phyloP scores from a whole-genome alignment of 306 rosid genomes.

The Corylus avellana region DNA sequence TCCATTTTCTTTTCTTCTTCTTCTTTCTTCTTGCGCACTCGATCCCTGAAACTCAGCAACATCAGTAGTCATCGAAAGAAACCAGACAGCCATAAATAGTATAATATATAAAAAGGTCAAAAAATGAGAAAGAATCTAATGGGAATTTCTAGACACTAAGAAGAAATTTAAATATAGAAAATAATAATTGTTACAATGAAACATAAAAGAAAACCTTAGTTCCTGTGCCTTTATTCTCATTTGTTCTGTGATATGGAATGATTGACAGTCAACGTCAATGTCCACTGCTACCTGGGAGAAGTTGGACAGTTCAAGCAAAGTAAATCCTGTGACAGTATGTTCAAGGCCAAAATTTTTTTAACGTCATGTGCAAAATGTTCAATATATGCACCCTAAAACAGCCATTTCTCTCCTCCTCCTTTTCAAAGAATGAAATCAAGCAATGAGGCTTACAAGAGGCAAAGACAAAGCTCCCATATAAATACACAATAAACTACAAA shows the following conservation, averaged over 20 bases:
- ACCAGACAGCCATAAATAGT: neutral
- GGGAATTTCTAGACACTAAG: neutral
- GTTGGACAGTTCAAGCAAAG: conserved; percentile 1
- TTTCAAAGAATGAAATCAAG: neutral
- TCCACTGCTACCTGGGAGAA: conserved; percentile 39
- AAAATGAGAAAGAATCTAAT: neutral
- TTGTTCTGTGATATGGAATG: conserved; percentile 38
- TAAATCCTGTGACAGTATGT: neutral
- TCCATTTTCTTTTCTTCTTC: conserved; percentile 43
- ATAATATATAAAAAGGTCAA: neutral
- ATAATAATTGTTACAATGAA: neutral
- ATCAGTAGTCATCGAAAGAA: conserved; percentile 9
- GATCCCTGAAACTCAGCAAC: conserved; percentile 45
- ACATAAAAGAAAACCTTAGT: conserved; percentile 31
- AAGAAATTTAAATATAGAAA: neutral
- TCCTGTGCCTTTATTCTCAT: conserved; percentile 41
- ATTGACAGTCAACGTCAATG: conserved; percentile 34
- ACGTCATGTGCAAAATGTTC: neutral
- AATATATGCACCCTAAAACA: neutral
- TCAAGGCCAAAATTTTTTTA: neutral
- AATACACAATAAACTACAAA: neutral
- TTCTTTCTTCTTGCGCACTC: conserved; percentile 34
- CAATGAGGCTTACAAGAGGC: neutral
- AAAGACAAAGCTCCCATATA: neutral
- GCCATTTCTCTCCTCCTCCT: neutral